phyloP scores from a whole-genome alignment of 129 eudicot species.

The Pulicaria dysenterica region DNA sequence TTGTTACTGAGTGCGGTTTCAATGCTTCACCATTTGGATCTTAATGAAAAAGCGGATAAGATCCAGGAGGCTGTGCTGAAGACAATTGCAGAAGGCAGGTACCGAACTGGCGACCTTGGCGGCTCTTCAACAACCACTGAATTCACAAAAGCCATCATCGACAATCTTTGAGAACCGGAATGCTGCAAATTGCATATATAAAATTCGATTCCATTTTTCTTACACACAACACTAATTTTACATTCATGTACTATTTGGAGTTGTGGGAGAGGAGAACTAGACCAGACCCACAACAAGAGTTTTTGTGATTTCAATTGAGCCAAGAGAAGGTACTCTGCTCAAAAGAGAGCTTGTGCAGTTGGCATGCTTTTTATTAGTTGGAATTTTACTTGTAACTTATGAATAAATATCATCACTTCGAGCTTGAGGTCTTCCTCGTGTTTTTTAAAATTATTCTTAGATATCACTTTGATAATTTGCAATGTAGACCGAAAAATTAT shows the following conservation, averaged over 20 bases:
- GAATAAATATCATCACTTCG: slow-evolving; percentile 33
- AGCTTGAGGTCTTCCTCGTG: slow-evolving; percentile 6
- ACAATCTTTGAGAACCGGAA: slow-evolving; percentile 55
- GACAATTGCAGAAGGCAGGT: slow-evolving; percentile 93
- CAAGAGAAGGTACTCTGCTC: slow-evolving; percentile 26
- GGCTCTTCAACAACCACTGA: slow-evolving; percentile 85
- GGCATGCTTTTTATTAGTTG: slow-evolving; percentile 33
- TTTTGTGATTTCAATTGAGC: slow-evolving; percentile 21
- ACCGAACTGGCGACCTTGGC: slow-evolving; percentile 92
- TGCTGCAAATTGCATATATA: slow-evolving; percentile 37
- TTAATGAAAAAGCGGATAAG: slow-evolving; percentile 79
- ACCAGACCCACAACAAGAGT: slow-evolving; percentile 38
- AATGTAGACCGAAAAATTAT: slow-evolving; percentile 1
- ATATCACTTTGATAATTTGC: background rate
- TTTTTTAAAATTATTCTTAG: slow-evolving; percentile 7
- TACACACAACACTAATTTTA: slow-evolving; percentile 32
- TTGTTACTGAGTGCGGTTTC: slow-evolving; percentile 85
- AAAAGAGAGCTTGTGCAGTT: slow-evolving; percentile 34
- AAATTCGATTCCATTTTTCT: slow-evolving; percentile 23
- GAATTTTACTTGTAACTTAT: slow-evolving; percentile 28
- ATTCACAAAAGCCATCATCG: slow-evolving; percentile 87
- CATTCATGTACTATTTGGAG: slow-evolving; percentile 38
- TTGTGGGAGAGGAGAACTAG: slow-evolving; percentile 33
- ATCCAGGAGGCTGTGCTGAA: slow-evolving; percentile 81
- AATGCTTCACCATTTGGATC: slow-evolving; percentile 87